These are phyloP conservation scores for Mimosa bimucronata DNA, from an alignment of 306 rosid genomes.

Conservation along the genomic window DNA sequence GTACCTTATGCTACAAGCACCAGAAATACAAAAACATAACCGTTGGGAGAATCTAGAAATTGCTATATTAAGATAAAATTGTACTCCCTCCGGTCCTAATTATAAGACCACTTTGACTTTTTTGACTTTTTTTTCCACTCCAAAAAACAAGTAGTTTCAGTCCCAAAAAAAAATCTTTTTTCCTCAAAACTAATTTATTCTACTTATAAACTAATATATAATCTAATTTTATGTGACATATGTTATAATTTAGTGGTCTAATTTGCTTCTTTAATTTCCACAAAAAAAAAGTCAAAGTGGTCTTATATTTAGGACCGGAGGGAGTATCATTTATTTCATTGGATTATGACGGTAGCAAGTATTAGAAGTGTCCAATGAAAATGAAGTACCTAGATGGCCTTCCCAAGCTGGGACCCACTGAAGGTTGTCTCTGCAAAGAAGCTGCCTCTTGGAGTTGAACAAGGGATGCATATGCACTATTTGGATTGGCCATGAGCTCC, in stretches of 20 bases:
- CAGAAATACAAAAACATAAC: background rate
- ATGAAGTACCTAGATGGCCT: slow-evolving; percentile 62
- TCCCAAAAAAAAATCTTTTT: no score
- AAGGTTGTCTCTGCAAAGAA: slow-evolving; percentile 55
- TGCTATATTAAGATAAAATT: background rate
- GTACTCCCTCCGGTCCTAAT: no score
- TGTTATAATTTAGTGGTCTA: no score
- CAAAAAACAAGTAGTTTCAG: no score
- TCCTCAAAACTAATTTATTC: no score
- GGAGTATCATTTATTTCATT: background rate
- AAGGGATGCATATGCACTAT: slow-evolving; percentile 70
- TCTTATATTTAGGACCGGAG: no score
- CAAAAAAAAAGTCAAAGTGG: no score
- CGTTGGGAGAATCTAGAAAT: background rate
- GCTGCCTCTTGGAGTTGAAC: slow-evolving; percentile 64
- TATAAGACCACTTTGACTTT: no score
- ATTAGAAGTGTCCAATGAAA: background rate
- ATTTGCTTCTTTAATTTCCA: no score
- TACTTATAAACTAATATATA: no score
- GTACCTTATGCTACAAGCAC: slow-evolving; percentile 49
- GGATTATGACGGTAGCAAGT: background rate
- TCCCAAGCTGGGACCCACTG: slow-evolving; percentile 47
- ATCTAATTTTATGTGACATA: no score
- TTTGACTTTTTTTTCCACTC: no score
- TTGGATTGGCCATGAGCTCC: slow-evolving; percentile 69